Evolutionary conservation across 1,284 basidiomycete genomes (phyloP), one percentile per base, ranked within the genome.

Genomic region (Papiliotrema terrestris): DNA sequence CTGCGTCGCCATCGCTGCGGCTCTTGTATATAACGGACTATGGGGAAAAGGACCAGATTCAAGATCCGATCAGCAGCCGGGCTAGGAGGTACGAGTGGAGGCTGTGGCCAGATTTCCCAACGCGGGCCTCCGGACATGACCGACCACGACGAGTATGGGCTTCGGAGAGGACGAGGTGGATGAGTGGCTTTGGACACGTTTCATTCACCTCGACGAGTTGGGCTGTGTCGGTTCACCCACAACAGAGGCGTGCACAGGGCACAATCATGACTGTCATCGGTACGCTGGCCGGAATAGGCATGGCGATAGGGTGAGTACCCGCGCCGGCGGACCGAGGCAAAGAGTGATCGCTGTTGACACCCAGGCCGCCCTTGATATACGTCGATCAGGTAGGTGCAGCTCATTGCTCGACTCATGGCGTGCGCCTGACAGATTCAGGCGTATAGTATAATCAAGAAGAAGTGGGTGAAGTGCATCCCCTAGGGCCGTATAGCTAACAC

Each of bases 321-420:
- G 11, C 11, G 29, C 11, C 20, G 22, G 8, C 20, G 15, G 8
- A 37, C 54, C 58, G 63, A 54, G 56, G 35, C 4, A 17, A 26
- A 4, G 17, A 13, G 20, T 11, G 29, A 47, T 9, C 17, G 47
- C 32, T 56, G 50, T 44, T 49, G 61, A 65, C 15, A 11, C 13
- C 52, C 37, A 79, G 78, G 22, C 78, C 79, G 9, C 78, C 79
- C 4, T 60, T 79, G 22, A 73, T 79, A 14, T 80, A 80, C 55
- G 68, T 66, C 8, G 78, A 79, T 56, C 78, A 79, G 61, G 71
- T 73, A 45, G 49, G 70, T 11, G 29, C 29, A 32, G 42, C 59
- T 52, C 9, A 17, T 19, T 22, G 2, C 14, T n/a, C 13, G 17
- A 13, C 19, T 36, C 8, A 8, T 2, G 19, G 26, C 44, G 9